Conservation (phyloP, 2,329 filamentous ascomycete genomes). For the Ambrosiella beaveri region DNA sequence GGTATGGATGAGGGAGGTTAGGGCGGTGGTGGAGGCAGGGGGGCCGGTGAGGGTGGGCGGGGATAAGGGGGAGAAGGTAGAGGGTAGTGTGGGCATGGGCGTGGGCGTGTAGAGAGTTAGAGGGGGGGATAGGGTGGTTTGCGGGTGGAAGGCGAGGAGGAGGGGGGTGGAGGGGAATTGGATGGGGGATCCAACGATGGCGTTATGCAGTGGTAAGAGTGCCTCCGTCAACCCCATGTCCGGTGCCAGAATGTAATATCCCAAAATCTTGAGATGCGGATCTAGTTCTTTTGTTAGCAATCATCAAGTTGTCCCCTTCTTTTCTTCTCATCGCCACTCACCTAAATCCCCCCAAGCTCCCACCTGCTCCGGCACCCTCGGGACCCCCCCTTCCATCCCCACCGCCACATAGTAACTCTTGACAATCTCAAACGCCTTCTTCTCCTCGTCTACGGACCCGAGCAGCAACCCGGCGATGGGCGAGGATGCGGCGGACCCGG, state of each 20-base stretch:
- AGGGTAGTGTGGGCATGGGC: background rate
- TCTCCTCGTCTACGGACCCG: background rate
- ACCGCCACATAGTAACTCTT: too few species aligned
- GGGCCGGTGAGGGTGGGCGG: slow-evolving; percentile 11
- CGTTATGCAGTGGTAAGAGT: slow-evolving; percentile 40
- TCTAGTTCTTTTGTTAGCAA: too few species aligned
- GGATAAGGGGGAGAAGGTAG: background rate
- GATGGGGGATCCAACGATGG: slow-evolving; percentile 20
- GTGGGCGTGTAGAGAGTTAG: slow-evolving; percentile 61
- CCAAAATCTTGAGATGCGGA: too few species aligned
- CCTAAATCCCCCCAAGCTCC: too few species aligned
- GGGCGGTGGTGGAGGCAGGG: slow-evolving; percentile 15
- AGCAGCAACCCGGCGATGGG: slow-evolving; percentile 42
- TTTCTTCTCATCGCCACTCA: too few species aligned
- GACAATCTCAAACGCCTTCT: background rate
- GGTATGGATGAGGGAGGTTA: background rate
- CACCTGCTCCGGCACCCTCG: too few species aligned
- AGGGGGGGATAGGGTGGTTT: slow-evolving; percentile 34
- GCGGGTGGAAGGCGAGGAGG: slow-evolving; percentile 71
- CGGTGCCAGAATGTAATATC: too few species aligned
- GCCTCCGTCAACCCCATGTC: too few species aligned
- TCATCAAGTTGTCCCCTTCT: too few species aligned
- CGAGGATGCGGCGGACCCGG: background rate
- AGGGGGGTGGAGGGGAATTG: slow-evolving; percentile 41
- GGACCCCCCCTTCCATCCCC: too few species aligned